Percentiles rank a stretch among this genome's conserved stretches.
Conservation (phyloP, 257 asterid species). For the Lycium ferocissimum region DNA sequence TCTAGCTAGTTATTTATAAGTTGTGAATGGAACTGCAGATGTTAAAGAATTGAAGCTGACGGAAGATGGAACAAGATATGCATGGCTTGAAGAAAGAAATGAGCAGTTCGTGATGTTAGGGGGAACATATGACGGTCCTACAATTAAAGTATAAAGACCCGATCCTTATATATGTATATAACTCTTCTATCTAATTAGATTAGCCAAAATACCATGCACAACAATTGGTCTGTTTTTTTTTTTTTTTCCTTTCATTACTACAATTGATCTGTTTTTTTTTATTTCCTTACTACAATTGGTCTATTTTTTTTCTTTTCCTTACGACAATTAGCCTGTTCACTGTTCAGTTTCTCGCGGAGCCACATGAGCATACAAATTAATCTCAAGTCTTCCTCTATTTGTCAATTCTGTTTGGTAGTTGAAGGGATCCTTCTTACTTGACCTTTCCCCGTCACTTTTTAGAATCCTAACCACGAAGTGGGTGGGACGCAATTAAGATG, state of each 20-base stretch:
- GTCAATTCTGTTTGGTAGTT: neutral
- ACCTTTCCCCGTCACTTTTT: neutral
- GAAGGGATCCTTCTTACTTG: neutral
- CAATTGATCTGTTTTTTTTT: no score
- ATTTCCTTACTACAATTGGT: no score
- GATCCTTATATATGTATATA: no score
- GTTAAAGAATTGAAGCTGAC: neutral
- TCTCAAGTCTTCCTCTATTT: neutral
- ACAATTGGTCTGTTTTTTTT: no score
- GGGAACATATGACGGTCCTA: slow-evolving; percentile 25
- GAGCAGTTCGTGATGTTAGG: slow-evolving; percentile 32
- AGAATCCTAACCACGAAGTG: neutral
- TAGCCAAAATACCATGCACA: no score
- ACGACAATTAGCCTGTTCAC: no score
- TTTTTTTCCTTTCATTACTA: no score
- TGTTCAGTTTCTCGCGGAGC: neutral
- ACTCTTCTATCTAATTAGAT: no score
- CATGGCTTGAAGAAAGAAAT: slow-evolving; percentile 44
- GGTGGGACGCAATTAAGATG: no score
- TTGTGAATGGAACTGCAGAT: slow-evolving; percentile 26
- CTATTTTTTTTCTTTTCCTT: no score
- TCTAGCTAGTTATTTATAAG: neutral
- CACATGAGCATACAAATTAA: neutral
- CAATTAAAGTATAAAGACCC: neutral
- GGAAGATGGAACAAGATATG: slow-evolving; percentile 29